Evolutionary conservation across 73 alveolate genomes (phyloP).

Genomic region (Uronychia binucleata): DNA sequence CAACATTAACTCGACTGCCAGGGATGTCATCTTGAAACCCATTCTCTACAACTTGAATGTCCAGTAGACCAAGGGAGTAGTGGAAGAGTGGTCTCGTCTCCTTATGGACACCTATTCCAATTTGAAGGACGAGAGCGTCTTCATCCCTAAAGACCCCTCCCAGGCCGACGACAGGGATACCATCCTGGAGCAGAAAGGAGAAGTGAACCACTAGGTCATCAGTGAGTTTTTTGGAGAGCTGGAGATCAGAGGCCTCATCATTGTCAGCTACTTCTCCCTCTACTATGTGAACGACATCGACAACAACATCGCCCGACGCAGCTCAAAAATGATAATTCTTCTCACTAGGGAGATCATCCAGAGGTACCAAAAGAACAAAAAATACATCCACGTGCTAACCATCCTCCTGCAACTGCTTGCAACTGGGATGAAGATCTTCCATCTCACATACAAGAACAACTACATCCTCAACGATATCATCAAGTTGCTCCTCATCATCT

Average conservation of each 20-base stretch:
- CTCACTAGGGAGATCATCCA: slow-evolving; percentile 52
- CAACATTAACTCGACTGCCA: slow-evolving; percentile 45
- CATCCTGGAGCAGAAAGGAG: not conserved
- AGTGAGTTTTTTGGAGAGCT: slow-evolving; percentile 57
- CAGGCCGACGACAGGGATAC: slow-evolving; percentile 13
- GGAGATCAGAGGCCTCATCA: slow-evolving; percentile 60
- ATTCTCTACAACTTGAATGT: slow-evolving; percentile 41
- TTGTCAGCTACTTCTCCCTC: slow-evolving; percentile 44
- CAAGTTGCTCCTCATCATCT: slow-evolving; percentile 45
- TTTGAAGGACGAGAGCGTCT: slow-evolving; percentile 22
- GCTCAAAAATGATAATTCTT: slow-evolving; percentile 52
- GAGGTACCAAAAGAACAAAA: slow-evolving; percentile 18
- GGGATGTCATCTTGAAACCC: slow-evolving; percentile 53
- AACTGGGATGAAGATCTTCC: slow-evolving; percentile 49
- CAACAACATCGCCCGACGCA: slow-evolving; percentile 22
- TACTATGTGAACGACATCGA: slow-evolving; percentile 43
- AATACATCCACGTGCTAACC: slow-evolving; percentile 44
- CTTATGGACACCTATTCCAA: slow-evolving; percentile 48
- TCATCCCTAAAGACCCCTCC: not conserved
- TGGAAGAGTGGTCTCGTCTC: slow-evolving; percentile 53
- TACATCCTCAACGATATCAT: slow-evolving; percentile 42
- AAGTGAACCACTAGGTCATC: not conserved
- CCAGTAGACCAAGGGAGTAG: slow-evolving; percentile 8
- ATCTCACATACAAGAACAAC: slow-evolving; percentile 21
- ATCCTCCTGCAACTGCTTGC: slow-evolving; percentile 40